Conservation (phyloP, 2,329 filamentous ascomycete species). For the Curvularia sp. region DNA sequence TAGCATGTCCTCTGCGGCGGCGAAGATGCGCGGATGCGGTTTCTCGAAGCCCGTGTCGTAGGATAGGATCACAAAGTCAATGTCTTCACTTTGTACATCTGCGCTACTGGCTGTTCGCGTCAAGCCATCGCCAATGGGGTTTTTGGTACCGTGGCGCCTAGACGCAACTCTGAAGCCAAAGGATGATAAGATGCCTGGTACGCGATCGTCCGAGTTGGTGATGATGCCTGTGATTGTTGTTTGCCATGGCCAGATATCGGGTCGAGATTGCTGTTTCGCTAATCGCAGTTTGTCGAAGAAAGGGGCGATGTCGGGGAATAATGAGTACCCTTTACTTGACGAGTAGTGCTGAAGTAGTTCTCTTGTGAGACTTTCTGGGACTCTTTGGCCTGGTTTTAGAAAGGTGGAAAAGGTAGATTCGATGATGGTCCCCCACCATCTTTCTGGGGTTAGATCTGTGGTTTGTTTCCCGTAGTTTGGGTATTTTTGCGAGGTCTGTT, state of each 20-base stretch:
- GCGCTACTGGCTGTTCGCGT: constrained; percentile 28
- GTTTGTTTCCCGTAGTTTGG: constrained; percentile 67
- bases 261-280: constrained; percentile 3
- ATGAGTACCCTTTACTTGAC: constrained; percentile 60
- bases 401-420: constrained; percentile 54
- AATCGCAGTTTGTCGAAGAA: constrained; percentile 55
- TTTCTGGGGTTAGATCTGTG: constrained; percentile 57
- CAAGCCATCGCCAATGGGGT: background rate
- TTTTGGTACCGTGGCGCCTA: constrained; percentile 18
- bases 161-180: constrained; percentile 59
- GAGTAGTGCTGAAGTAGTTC: constrained; percentile 63
- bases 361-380: constrained; percentile 58
- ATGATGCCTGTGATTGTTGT: constrained; percentile 63
- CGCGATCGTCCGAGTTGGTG: constrained; percentile 70
- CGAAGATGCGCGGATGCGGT: constrained; percentile 64
- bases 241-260: constrained; percentile 46
- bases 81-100: constrained; percentile 38
- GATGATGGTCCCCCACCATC: constrained; percentile 70
- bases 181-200: constrained; percentile 61
- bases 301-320: constrained; percentile 57
- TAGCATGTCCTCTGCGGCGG: constrained; percentile 59
- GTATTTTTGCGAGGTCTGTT: constrained; percentile 54
- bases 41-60: constrained; percentile 70
- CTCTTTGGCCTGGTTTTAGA: constrained; percentile 35
- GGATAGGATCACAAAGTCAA: constrained; percentile 68